Evolutionary conservation across 1,139 yeast species (phyloP).

Genomic region (Starmera stellimalicola): DNA sequence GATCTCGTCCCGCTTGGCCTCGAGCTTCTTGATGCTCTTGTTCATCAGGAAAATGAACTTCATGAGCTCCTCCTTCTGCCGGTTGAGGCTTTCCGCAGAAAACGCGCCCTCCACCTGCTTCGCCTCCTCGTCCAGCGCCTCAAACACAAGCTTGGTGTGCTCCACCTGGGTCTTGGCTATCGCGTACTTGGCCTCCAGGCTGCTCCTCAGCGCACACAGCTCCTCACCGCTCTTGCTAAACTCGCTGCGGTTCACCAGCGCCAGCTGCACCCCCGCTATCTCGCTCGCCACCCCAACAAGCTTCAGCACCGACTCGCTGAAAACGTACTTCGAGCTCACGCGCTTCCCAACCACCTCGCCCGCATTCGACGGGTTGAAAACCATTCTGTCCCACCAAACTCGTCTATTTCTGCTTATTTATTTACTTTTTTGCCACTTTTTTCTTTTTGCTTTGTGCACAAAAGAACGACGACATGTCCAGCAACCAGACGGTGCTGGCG

Average conservation of each 20-base stretch:
- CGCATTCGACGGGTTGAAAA: no score
- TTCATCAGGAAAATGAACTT: slow-evolving; percentile 6
- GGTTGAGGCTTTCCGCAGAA: slow-evolving; percentile 5
- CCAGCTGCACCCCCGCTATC: not conserved
- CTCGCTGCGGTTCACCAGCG: not conserved
- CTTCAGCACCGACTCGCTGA: not conserved
- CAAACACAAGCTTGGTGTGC: slow-evolving; percentile 8
- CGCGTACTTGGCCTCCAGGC: slow-evolving; percentile 4
- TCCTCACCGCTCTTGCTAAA: slow-evolving; percentile 2
- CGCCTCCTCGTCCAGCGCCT: slow-evolving; percentile 3
- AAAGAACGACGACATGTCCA: not conserved
- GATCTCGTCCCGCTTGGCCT: slow-evolving; percentile 10
- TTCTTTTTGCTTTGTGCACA: not conserved
- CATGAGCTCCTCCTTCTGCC: slow-evolving; percentile 6
- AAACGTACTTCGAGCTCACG: not conserved
- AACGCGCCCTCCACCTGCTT: slow-evolving; percentile 1
- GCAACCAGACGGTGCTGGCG: not conserved
- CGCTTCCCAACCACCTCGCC: not conserved
- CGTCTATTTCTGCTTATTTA: not conserved
- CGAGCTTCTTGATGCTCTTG: slow-evolving; percentile 8
- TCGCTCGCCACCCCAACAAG: not conserved
- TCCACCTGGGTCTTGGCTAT: slow-evolving; percentile 6
- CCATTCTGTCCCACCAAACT: no score
- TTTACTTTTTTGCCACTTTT: not conserved
- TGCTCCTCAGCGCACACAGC: slow-evolving; percentile 2